These are phyloP conservation scores for Lentinula edodes DNA, from an alignment of 768 basidiomycete species.

Conservation along the genomic window DNA sequence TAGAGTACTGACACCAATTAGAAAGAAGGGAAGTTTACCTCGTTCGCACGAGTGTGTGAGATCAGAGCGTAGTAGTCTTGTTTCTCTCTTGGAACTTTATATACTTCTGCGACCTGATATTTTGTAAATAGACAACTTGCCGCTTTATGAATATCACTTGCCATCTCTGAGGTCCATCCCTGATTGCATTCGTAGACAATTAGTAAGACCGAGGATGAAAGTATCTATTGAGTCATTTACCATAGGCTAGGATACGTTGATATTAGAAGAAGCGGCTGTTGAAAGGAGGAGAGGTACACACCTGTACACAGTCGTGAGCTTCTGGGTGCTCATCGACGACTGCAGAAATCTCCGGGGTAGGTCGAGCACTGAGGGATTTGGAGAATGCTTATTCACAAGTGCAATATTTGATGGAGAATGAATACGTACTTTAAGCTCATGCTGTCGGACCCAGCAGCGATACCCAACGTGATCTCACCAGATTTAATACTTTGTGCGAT, in stretches of 20 bases:
- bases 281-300: conserved; percentile 16
- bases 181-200: conserved; percentile 36
- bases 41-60: conserved; percentile 76
- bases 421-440: conserved; percentile 69
- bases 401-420: conserved; percentile 5
- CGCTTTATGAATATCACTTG: background rate
- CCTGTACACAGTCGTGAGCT: conserved; percentile 76
- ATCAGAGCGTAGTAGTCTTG: conserved; percentile 90
- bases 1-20: background rate
- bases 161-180: conserved; percentile 93
- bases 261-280: background rate
- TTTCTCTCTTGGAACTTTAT: conserved; percentile 68
- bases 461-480: conserved; percentile 80
- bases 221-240: background rate
- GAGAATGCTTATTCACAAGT: conserved; percentile 2
- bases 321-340: conserved; percentile 51
- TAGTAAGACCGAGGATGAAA: background rate
- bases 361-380: conserved; percentile 48
- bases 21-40: conserved; percentile 29
- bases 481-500: conserved; percentile 84
- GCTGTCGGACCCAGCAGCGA: conserved; percentile 80
- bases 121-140: background rate
- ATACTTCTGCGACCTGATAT: conserved; percentile 57
- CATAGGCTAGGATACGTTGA: background rate
- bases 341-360: conserved; percentile 63